Evolutionary conservation across 805 yeast species (phyloP).

Genomic region (Candida nitratophila): DNA sequence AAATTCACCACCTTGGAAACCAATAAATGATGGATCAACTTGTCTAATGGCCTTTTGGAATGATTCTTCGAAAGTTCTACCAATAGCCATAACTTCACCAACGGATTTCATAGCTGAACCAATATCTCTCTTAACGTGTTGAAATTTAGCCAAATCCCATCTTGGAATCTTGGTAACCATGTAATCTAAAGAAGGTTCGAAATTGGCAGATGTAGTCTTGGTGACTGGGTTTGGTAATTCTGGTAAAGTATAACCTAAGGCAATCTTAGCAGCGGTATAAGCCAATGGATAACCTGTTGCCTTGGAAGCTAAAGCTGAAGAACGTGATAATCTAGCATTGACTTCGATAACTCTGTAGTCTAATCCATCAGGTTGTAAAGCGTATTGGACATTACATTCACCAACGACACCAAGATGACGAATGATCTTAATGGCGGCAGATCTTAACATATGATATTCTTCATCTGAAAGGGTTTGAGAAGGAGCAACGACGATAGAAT

Average conservation of each 20-base stretch:
- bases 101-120: constrained; percentile 98
- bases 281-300: constrained; percentile 99
- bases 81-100: constrained; percentile 99
- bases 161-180: constrained; percentile 96
- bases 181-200: constrained; percentile 95
- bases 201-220: constrained; percentile 90
- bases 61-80: constrained; percentile 95
- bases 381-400: constrained; percentile 97
- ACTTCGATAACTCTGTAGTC: constrained; percentile 97
- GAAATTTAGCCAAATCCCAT: constrained; percentile 96
- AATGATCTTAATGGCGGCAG: constrained; percentile 95
- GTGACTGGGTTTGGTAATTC: constrained; percentile 96
- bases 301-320: constrained; percentile 96
- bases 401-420: constrained; percentile 98
- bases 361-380: constrained; percentile 90
- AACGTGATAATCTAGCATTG: constrained; percentile 93
- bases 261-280: constrained; percentile 97
- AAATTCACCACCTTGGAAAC: constrained; percentile 81
- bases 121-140: constrained; percentile 87
- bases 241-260: constrained; percentile 88
- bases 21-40: constrained; percentile 84
- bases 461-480: constrained; percentile 96
- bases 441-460: constrained; percentile 95
- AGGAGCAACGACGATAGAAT: constrained; percentile 97
- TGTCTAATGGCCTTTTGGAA: constrained; percentile 97